Conservation (phyloP, 2,329 filamentous ascomycete species). For the Colletotrichum eremochloae region DNA sequence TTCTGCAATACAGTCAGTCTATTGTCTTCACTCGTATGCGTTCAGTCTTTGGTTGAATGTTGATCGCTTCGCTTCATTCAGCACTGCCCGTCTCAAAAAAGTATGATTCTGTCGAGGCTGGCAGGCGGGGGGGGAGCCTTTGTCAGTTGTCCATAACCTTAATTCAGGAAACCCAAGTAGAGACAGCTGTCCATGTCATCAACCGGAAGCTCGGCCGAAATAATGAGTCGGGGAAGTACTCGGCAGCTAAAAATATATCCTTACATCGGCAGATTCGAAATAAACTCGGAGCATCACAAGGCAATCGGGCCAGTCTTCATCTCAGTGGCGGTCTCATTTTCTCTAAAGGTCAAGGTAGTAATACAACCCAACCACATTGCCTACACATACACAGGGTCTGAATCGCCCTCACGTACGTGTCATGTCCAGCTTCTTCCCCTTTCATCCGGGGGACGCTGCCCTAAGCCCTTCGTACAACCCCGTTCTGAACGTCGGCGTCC, state of each 20-base stretch:
- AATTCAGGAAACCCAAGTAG: too few relatives aligned
- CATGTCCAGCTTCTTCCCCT: neutral
- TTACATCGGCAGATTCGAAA: too few relatives aligned
- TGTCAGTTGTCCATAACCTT: too few relatives aligned
- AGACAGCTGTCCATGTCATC: too few relatives aligned
- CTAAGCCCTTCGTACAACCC: slow-evolving; percentile 16
- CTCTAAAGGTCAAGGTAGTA: slow-evolving; percentile 22
- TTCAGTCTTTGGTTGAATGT: neutral
- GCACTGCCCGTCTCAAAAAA: too few relatives aligned
- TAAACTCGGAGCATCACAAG: neutral
- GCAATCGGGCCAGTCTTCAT: neutral
- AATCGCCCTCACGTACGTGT: neutral
- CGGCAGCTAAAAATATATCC: too few relatives aligned
- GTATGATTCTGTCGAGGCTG: neutral
- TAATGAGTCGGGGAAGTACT: too few relatives aligned
- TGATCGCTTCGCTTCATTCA: neutral
- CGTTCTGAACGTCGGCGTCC: slow-evolving; percentile 12
- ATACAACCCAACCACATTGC: slow-evolving; percentile 19
- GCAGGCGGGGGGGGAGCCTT: neutral
- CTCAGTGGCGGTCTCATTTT: slow-evolving; percentile 20
- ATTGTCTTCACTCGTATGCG: neutral
- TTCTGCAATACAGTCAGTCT: slow-evolving; percentile 11
- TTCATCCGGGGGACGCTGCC: neutral
- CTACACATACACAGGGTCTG: neutral
- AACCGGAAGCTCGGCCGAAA: too few relatives aligned